These are phyloP conservation scores for Stellera chamaejasme DNA, from an alignment of 345 rosid species.

Conservation along the genomic window DNA sequence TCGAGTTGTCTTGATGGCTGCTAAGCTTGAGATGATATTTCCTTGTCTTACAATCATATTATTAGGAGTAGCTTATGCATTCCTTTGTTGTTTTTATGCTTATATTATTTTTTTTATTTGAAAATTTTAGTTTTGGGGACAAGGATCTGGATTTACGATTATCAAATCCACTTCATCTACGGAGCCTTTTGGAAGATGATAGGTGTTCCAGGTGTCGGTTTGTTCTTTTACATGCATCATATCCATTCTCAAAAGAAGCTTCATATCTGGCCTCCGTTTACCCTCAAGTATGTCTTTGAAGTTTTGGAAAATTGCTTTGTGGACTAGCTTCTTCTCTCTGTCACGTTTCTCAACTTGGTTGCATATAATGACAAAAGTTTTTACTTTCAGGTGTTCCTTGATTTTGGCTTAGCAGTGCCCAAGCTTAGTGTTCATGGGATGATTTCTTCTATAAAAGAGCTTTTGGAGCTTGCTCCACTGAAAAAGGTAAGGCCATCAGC, in stretches of 20 bases:
- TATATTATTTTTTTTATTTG: conserved; percentile 10
- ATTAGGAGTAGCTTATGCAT: neutral
- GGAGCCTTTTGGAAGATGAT: conserved; percentile 67
- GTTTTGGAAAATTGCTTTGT: too few relatives aligned
- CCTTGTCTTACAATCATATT: too few relatives aligned
- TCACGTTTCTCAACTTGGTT: neutral
- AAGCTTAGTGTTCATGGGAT: conserved; percentile 87
- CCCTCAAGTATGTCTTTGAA: conserved; percentile 41
- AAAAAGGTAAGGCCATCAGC: conserved; percentile 54
- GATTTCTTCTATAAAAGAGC: conserved; percentile 82
- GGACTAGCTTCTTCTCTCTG: too few relatives aligned
- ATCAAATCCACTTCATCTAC: conserved; percentile 87
- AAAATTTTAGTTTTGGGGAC: conserved; percentile 66
- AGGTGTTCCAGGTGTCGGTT: conserved; percentile 60
- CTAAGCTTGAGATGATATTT: too few relatives aligned
- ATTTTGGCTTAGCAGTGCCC: conserved; percentile 92
- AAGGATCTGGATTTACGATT: conserved; percentile 80
- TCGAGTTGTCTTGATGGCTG: too few relatives aligned
- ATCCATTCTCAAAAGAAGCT: conserved; percentile 94
- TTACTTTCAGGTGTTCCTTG: conserved; percentile 69
- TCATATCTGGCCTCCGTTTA: conserved; percentile 83
- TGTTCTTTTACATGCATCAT: conserved; percentile 90
- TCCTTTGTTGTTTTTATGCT: neutral
- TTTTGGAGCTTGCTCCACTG: conserved; percentile 74
- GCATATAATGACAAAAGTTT: conserved; percentile 12